phyloP scores from a whole-genome alignment of 148 eudicot species.

The Dianthus caryophyllus region DNA sequence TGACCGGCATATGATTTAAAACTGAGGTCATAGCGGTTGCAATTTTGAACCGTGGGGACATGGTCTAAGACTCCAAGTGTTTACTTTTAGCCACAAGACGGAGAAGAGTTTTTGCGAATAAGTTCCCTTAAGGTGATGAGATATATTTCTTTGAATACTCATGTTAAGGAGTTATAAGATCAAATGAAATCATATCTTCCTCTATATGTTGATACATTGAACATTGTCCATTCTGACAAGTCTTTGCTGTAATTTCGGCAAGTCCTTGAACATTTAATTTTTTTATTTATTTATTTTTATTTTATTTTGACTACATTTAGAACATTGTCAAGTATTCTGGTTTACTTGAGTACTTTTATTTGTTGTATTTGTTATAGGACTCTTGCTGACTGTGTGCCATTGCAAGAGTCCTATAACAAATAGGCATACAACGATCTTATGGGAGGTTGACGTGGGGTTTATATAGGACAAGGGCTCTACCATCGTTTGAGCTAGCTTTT shows the following conservation, averaged over 20 bases:
- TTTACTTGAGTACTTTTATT: slow-evolving; percentile 1
- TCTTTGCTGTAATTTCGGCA: not conserved
- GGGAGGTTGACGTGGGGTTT: no score
- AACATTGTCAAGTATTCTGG: not conserved
- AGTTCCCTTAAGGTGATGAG: slow-evolving; percentile 7
- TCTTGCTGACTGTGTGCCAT: not conserved
- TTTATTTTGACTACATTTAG: slow-evolving; percentile 7
- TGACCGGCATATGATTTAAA: no score
- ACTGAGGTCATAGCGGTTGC: not conserved
- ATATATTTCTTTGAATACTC: slow-evolving; percentile 8
- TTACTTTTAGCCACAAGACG: not conserved
- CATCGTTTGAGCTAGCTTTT: no score
- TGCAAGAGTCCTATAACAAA: no score
- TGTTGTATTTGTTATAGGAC: no score
- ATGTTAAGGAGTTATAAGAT: not conserved
- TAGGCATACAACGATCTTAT: no score
- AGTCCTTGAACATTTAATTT: not conserved
- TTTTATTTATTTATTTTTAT: not conserved
- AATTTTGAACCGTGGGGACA: no score
- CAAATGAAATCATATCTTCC: slow-evolving; percentile 5
- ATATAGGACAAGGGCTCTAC: no score
- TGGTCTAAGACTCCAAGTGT: not conserved
- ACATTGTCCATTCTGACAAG: not conserved
- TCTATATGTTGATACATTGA: slow-evolving; percentile 10
- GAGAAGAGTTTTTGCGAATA: not conserved